A percentile compares a stretch with the other conserved stretches of the same genome.
These are phyloP conservation scores for Medicago arabica DNA, from an alignment of 306 rosid genomes.

Conservation along the genomic window DNA sequence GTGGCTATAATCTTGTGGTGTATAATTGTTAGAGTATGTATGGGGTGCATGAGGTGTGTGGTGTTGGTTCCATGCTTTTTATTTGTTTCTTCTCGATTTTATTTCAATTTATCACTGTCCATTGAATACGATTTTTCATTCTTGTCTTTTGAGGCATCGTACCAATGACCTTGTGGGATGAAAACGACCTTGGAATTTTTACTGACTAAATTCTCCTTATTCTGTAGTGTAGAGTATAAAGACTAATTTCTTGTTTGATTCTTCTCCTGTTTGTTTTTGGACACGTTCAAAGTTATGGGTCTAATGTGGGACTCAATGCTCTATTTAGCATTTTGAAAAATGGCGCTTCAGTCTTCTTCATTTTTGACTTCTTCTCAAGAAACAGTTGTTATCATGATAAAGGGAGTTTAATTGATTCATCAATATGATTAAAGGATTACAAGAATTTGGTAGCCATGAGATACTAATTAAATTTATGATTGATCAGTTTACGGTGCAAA, in stretches of 20 bases:
- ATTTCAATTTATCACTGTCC: not conserved
- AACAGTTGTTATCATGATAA: not conserved
- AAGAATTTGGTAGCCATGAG: not conserved
- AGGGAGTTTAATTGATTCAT: conserved; percentile 11
- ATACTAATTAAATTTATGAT: too few species aligned
- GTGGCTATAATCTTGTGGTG: conserved; percentile 56
- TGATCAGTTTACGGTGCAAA: too few species aligned
- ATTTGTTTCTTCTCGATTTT: conserved; percentile 9
- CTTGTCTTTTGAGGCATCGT: not conserved
- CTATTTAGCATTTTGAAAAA: not conserved
- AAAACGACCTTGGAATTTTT: conserved; percentile 42
- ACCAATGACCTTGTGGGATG: conserved; percentile 13
- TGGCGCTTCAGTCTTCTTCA: not conserved
- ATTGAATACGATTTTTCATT: conserved; percentile 25
- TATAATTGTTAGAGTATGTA: conserved; percentile 46
- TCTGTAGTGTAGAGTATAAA: conserved; percentile 17
- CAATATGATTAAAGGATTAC: not conserved
- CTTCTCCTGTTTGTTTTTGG: conserved; percentile 18
- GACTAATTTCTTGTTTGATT: not conserved
- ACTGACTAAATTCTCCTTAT: not conserved
- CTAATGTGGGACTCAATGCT: not conserved
- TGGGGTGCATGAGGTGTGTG: conserved; percentile 41
- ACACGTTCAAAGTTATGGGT: conserved; percentile 4
- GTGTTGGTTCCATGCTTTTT: conserved; percentile 40
- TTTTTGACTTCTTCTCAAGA: not conserved